phyloP scores from a whole-genome alignment of 805 yeast species.

The Candida nonsorbophila region DNA sequence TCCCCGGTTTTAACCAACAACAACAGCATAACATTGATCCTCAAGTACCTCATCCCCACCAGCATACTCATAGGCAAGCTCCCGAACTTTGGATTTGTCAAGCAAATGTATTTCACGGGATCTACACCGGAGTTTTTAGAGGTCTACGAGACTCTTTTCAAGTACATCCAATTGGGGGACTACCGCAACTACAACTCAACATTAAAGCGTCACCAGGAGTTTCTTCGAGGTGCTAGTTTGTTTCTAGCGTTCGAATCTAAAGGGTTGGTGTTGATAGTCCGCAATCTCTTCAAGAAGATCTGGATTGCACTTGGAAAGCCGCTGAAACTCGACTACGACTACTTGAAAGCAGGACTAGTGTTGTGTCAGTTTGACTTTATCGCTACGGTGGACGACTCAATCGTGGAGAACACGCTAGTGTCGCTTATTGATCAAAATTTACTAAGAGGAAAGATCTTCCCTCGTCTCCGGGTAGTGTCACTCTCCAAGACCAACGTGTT shows the following conservation, averaged over 20 bases:
- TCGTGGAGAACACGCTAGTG: slow-evolving; percentile 46
- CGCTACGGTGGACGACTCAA: slow-evolving; percentile 20
- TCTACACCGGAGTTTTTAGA: slow-evolving; percentile 15
- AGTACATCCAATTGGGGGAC: slow-evolving; percentile 39
- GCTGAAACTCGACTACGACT: slow-evolving; percentile 23
- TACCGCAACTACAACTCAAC: slow-evolving; percentile 25
- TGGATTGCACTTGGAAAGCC: slow-evolving; percentile 23
- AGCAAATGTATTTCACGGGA: slow-evolving; percentile 6
- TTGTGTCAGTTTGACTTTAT: slow-evolving; percentile 5
- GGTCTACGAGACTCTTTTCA: slow-evolving; percentile 32
- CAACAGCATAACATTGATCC: slow-evolving; percentile 34
- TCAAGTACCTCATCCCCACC: slow-evolving; percentile 47
- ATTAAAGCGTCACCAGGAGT: slow-evolving; percentile 22
- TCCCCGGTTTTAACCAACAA: slow-evolving; percentile 24
- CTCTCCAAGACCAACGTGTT: slow-evolving; percentile 41
- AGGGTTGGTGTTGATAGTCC: slow-evolving; percentile 36
- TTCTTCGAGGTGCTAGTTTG: slow-evolving; percentile 32
- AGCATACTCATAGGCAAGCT: slow-evolving; percentile 50
- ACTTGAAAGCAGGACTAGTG: slow-evolving; percentile 15
- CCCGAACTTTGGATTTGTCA: slow-evolving; percentile 31
- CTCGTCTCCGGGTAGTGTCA: slow-evolving; percentile 33
- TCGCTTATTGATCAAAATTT: slow-evolving; percentile 50
- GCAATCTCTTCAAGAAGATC: slow-evolving; percentile 38
- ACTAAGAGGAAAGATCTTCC: slow-evolving; percentile 47
- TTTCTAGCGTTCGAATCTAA: slow-evolving; percentile 43